A percentile compares a stretch with the other conserved stretches of the same genome.
phyloP scores from a whole-genome alignment of 306 rosid genomes.

The Pyrus bretschneideri region DNA sequence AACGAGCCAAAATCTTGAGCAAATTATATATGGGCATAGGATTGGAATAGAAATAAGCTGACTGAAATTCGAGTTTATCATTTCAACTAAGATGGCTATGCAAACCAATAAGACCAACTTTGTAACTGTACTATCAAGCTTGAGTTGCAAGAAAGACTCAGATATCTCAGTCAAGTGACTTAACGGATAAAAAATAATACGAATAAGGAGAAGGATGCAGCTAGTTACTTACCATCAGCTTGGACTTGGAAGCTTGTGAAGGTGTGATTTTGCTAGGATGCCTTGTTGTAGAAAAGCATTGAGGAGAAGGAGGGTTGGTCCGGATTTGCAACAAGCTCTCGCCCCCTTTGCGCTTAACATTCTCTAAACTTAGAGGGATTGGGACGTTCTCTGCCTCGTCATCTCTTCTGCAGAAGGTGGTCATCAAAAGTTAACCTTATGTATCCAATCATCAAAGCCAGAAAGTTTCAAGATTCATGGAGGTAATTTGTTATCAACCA shows the following conservation, averaged over 20 bases:
- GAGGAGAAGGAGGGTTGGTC: constrained; percentile 96
- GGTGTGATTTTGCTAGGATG: constrained; percentile 33
- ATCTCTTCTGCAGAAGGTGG: constrained; percentile 37
- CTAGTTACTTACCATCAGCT: constrained; percentile 49
- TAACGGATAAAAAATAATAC: background rate
- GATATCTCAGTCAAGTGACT: background rate
- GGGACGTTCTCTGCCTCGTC: constrained; percentile 58
- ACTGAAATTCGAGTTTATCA: too few relatives aligned
- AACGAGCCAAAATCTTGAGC: too few relatives aligned
- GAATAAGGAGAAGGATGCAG: background rate
- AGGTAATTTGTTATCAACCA: background rate
- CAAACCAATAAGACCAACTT: too few relatives aligned
- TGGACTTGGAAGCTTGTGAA: constrained; percentile 44
- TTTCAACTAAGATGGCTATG: too few relatives aligned
- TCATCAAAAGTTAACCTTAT: constrained; percentile 7
- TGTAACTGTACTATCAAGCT: background rate
- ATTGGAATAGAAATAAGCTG: too few relatives aligned
- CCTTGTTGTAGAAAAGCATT: constrained; percentile 69
- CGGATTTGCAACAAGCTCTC: constrained; percentile 49
- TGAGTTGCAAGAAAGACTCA: background rate
- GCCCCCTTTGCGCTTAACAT: constrained; percentile 36
- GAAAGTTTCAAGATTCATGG: background rate
- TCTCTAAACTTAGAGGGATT: constrained; percentile 47
- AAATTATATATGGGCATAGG: too few relatives aligned
- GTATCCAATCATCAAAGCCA: background rate